Base-by-base conservation (phyloP, 768 basidiomycete species). In the Hericium erinaceus region DNA sequence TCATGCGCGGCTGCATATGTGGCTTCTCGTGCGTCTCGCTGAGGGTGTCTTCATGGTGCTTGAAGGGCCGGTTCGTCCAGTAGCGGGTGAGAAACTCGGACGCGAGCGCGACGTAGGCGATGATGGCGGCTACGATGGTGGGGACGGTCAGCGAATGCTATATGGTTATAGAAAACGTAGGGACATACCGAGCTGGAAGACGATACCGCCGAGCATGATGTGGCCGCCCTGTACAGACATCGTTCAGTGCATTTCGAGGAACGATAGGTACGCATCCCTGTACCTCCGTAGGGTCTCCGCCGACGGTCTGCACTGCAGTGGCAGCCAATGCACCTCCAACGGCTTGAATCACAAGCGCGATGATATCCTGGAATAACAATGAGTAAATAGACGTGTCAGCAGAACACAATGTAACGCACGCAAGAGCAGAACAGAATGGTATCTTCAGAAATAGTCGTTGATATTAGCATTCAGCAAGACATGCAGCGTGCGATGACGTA, bases 161-260 rank as follows among this genome's bases (percentile, higher is more conserved):
- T 7, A 3, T 8, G 24, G 7, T 24, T 16, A 33, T 13, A 15
- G 49, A 33, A 0, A 33, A 33, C 33, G 8, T 6, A 33, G 33
- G 33, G 33, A 59, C 74, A 22, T 50, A 67, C 65, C 49, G 28
- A 68, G 49, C 44, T 67, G 68, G 51, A 69, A 61, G 33, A 66
- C 52, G 24, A 66, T 67, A 38, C 70, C 69, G 12, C 59, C 71
- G 1, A 70, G 61, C 60, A 69, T 69, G 53, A 69, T 64, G 62
- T 69, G 33, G 38, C 64, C 64, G 22, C 68, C 68, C 67, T 66
- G 48, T 38, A 28, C 0, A 52, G 38, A 57, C 33, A 18, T 46
- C 6, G 13, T 3, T n/a, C 33, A 9, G 16, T 15, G 37, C 48
- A 5, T 49, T 2, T 52, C 54, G 37, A 57, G 52, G 26, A 22